A percentile compares a stretch with the other conserved stretches of the same genome.
Conservation (phyloP, 1,139 yeast species). For the Blastobotrys capitulatus region DNA sequence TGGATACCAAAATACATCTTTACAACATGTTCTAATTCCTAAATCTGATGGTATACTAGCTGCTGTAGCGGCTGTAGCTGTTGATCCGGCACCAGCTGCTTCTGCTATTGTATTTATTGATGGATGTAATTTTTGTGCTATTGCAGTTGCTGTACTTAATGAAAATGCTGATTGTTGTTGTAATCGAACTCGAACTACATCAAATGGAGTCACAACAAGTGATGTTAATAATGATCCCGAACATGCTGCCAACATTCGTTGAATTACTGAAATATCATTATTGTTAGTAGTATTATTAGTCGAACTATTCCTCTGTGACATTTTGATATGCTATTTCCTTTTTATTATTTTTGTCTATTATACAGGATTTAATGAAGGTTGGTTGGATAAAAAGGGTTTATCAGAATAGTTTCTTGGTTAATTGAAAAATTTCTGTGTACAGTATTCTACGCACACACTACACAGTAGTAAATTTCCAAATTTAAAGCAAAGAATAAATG, state of each 20-base stretch:
- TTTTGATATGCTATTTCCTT: too few species aligned
- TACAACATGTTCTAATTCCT: constrained; percentile 37
- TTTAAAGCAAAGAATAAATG: too few species aligned
- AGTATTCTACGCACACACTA: too few species aligned
- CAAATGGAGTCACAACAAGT: constrained; percentile 82
- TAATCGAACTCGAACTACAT: constrained; percentile 82
- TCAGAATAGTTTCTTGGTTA: too few species aligned
- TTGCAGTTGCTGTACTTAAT: constrained; percentile 17
- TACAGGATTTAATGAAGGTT: too few species aligned
- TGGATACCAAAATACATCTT: constrained; percentile 38
- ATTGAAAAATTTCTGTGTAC: too few species aligned
- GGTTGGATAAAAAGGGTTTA: too few species aligned
- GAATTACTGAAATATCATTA: constrained; percentile 41
- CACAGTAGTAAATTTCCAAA: too few species aligned
- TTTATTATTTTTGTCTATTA: too few species aligned
- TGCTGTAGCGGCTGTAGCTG: constrained; percentile 4
- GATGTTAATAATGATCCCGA: constrained; percentile 89
- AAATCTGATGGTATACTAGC: constrained; percentile 27
- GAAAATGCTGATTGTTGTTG: constrained; percentile 67
- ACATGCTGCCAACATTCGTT: constrained; percentile 85
- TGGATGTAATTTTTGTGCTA: constrained; percentile 20
- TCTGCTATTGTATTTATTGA: background rate
- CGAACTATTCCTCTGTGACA: too few species aligned
- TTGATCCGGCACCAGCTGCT: background rate
- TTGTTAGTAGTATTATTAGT: too few species aligned